phyloP scores from a whole-genome alignment of 2,329 filamentous ascomycete genomes.

The Teratosphaeria nubilosa region DNA sequence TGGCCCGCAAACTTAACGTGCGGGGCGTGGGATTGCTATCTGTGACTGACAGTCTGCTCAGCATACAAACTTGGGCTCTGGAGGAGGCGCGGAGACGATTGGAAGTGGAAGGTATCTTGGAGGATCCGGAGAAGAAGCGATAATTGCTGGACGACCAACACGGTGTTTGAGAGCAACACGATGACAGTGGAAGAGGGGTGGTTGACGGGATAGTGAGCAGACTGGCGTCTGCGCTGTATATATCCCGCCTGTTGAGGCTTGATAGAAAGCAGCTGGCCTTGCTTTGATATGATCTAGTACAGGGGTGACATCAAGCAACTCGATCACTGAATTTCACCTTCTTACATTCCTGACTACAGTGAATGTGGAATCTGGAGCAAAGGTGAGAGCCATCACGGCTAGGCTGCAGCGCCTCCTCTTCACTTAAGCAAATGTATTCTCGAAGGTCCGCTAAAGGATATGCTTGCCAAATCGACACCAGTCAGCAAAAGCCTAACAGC shows the following conservation, averaged over 20 bases:
- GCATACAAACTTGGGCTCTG: conserved; percentile 98
- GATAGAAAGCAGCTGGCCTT: conserved; percentile 6
- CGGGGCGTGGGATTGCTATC: neutral
- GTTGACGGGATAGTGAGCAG: conserved; percentile 1
- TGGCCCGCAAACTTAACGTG: neutral
- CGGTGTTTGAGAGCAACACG: neutral
- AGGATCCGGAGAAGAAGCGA: conserved; percentile 51
- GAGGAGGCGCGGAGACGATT: conserved; percentile 92
- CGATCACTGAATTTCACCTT: neutral
- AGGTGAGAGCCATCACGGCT: neutral
- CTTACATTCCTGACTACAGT: neutral
- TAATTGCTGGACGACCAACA: neutral
- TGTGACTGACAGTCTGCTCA: conserved; percentile 30
- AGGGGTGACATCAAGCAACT: conserved; percentile 1
- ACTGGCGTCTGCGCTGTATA: conserved; percentile 6
- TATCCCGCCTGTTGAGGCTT: conserved; percentile 4
- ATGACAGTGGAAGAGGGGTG: neutral
- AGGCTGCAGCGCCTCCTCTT: neutral
- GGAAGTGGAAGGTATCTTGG: conserved; percentile 88
- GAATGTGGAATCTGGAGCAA: neutral
- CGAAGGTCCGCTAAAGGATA: too few species aligned
- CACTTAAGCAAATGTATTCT: neutral
- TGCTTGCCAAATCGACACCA: too few species aligned
- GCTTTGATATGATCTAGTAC: neutral
- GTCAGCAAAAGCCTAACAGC: too few species aligned